Evolutionary conservation across 139 green algal genomes (phyloP).

Genomic region (Choricystis sp.): DNA sequence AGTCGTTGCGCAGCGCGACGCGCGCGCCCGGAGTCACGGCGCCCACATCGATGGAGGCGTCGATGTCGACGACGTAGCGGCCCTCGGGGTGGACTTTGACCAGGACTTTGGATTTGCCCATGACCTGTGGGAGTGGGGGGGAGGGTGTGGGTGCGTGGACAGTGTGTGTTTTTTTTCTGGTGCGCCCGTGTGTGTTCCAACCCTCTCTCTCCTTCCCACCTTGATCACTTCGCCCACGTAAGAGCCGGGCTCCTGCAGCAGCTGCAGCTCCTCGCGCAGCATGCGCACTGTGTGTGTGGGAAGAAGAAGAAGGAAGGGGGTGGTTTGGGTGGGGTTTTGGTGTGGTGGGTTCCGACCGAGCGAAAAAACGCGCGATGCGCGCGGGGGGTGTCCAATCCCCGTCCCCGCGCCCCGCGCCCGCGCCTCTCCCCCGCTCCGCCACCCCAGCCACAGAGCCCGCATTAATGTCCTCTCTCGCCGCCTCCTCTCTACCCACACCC

Average conservation of each 20-base stretch:
- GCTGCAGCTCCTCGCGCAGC: constrained; percentile 89
- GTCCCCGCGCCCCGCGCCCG: neutral
- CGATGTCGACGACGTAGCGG: constrained; percentile 95
- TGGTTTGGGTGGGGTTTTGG: neutral
- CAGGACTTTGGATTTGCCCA: constrained; percentile 98
- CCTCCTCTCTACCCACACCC: neutral
- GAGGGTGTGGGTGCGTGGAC: neutral
- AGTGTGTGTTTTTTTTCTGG: neutral
- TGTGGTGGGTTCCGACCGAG: neutral
- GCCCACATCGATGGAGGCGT: constrained; percentile 56
- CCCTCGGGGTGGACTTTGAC: constrained; percentile 98
- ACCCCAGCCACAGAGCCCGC: no score
- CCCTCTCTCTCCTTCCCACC: constrained; percentile 17
- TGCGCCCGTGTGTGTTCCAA: neutral
- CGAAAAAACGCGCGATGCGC: neutral
- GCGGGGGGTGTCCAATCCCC: neutral
- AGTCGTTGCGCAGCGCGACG: constrained; percentile 94
- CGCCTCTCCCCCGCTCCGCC: neutral
- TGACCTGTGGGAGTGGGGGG: constrained; percentile 43
- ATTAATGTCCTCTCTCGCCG: no score
- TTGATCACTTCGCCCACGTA: constrained; percentile 99
- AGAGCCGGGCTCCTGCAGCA: constrained; percentile 94
- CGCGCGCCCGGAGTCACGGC: constrained; percentile 61
- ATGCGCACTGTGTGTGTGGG: constrained; percentile 59
- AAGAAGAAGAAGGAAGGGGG: neutral